Conservation (phyloP, 2,329 filamentous ascomycete species). For the Hypoxylon sp. region DNA sequence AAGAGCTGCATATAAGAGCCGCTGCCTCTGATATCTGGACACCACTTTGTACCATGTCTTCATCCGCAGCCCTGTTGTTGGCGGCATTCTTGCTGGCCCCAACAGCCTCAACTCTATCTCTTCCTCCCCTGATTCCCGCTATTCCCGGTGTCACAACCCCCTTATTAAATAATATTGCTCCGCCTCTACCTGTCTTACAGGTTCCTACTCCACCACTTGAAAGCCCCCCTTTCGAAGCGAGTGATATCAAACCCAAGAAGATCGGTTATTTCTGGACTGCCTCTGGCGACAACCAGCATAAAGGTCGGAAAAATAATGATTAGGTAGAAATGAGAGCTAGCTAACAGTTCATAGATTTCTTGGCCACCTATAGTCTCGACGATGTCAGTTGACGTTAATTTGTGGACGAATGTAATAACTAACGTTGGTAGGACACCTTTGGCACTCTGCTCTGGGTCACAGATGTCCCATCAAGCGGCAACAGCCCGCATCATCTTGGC, state of each 20-base stretch:
- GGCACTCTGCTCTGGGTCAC: conserved; percentile 71
- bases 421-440: conserved; percentile 66
- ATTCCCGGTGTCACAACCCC: conserved; percentile 73
- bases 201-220: conserved; percentile 71
- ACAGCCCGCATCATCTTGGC: conserved; percentile 73
- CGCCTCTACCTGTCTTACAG: conserved; percentile 72
- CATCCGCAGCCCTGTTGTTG: conserved; percentile 4
- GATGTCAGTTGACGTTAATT: conserved; percentile 60
- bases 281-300: conserved; percentile 71
- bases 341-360: conserved; percentile 60
- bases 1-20: neutral
- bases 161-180: conserved; percentile 62
- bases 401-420: neutral
- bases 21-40: neutral
- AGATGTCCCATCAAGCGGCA: conserved; percentile 72
- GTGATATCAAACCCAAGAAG: conserved; percentile 74
- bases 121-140: conserved; percentile 70
- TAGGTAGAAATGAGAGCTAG: neutral
- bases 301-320: conserved; percentile 41
- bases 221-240: conserved; percentile 67
- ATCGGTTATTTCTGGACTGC: conserved; percentile 77
- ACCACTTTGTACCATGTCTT: conserved; percentile 25
- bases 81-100: conserved; percentile 14
- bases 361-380: conserved; percentile 71
- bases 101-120: conserved; percentile 47